Percentiles rank a stretch among this genome's conserved stretches.
Conservation (phyloP, 176 grass and related monocot species). For the Tuctoria greenei region DNA sequence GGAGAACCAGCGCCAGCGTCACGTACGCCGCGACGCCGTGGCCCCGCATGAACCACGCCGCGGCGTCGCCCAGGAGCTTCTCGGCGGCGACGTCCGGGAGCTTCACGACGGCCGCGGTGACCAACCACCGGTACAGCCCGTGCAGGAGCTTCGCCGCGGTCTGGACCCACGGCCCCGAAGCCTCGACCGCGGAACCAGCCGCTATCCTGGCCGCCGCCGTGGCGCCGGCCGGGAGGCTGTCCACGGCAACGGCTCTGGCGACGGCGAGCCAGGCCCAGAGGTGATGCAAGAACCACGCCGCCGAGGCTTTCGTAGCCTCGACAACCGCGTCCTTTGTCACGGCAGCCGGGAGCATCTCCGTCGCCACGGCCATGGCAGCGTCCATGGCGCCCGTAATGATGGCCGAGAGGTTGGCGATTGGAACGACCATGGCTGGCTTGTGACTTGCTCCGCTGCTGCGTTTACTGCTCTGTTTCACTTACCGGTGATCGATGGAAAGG, state of each 20-base stretch:
- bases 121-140: conserved; percentile 6
- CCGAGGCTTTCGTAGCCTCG: background rate
- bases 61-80: conserved; percentile 8
- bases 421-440: background rate
- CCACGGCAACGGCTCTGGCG: background rate
- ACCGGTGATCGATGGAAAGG: background rate
- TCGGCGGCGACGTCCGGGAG: conserved; percentile 22
- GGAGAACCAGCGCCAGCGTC: background rate
- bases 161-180: background rate
- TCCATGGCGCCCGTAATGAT: background rate
- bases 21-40: conserved; percentile 8
- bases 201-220: background rate
- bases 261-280: conserved; percentile 25
- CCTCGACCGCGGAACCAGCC: background rate
- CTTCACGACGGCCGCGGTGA: conserved; percentile 12
- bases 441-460: no score
- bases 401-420: conserved; percentile 29
- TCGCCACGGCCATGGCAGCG: background rate
- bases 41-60: background rate
- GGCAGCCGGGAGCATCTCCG: conserved; percentile 18
- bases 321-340: conserved; percentile 9
- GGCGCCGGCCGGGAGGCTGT: background rate
- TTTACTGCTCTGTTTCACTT: background rate
- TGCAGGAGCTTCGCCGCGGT: background rate
- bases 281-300: conserved; percentile 9